A percentile compares a stretch with the other conserved stretches of the same genome.
Conservation (phyloP, 106 monocot genomes). For the Triglochin maritima region DNA sequence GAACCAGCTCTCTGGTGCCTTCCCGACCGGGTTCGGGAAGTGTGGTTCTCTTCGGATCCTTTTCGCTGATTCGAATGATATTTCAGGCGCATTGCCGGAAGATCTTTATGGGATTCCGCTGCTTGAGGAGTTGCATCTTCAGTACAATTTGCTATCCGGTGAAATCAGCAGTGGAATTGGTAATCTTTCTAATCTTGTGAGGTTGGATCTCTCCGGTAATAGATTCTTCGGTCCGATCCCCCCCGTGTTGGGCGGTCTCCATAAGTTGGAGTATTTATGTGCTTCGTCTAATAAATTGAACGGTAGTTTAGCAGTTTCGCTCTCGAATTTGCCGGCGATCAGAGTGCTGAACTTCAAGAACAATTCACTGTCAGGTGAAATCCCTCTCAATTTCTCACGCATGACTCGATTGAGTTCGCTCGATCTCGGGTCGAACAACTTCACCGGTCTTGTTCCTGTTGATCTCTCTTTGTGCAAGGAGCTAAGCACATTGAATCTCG, state of each 20-base stretch:
- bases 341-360: slow-evolving; percentile 34
- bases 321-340: slow-evolving; percentile 27
- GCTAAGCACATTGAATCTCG: slow-evolving; percentile 38
- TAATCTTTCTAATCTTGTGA: slow-evolving; percentile 38
- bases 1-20: slow-evolving; percentile 31
- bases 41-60: slow-evolving; percentile 38
- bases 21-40: slow-evolving; percentile 33
- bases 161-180: slow-evolving; percentile 16
- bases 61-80: slow-evolving; percentile 20
- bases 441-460: slow-evolving; percentile 37
- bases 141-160: slow-evolving; percentile 37
- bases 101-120: slow-evolving; percentile 35
- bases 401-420: slow-evolving; percentile 29
- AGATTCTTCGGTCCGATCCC: slow-evolving; percentile 36
- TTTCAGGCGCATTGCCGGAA: slow-evolving; percentile 36
- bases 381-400: slow-evolving; percentile 22
- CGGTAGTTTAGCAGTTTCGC: slow-evolving; percentile 36
- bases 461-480: slow-evolving; percentile 23
- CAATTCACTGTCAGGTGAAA: slow-evolving; percentile 41
- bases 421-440: slow-evolving; percentile 37
- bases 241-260: slow-evolving; percentile 23
- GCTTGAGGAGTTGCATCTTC: slow-evolving; percentile 27
- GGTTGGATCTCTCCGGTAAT: slow-evolving; percentile 47
- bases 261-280: slow-evolving; percentile 26
- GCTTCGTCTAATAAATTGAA: slow-evolving; percentile 19